Base-by-base conservation (phyloP, 306 rosid genomes). In the Senna siamea region DNA sequence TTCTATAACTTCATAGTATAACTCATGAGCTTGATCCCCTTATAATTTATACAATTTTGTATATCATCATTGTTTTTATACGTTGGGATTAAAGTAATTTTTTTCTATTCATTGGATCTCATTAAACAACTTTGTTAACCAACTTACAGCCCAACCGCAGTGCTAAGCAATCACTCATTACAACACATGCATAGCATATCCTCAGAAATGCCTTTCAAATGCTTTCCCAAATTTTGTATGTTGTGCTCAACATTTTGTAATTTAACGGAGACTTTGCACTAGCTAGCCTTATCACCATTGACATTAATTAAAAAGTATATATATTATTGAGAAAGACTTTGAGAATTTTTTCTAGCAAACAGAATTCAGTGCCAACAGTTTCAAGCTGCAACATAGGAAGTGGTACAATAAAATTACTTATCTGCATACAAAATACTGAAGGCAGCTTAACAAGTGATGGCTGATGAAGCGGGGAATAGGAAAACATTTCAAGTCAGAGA, bases 401-500 rank as follows among this genome's bases (percentile, higher is more conserved):
- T 38, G 57, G 14, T 22, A 40, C 12, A 35, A 55, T 78, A 12
- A 72, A 71, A 56, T 55, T 35, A 44, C 46, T 43, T 38, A 15
- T 63, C 68, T 62, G 60, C 77, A 30, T 26, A 53, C 67, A 53
- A 52, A 62, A 46, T 19, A 72, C 59, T 46, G 63, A 72, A n/a
- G 19, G 52, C 38, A 62, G 32, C 70, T 20, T 23, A 13, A 28
- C 6, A 7, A 28, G 40, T 7, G 26, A 76, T 47, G 63, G 69
- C 41, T 26, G 35, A n/a, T 10, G 10, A 43, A 7, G 50, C 64
- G 34, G 63, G 41, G 14, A 55, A 32, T 19, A 6, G 14, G 47
- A 70, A 52, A 60, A 50, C 0, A 5, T 13, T 74, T 35, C 50
- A 70, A 60, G 35, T 71, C 3, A 70, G 58, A 77, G 61, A 64